A percentile compares a stretch with the other conserved stretches of the same genome.
These are phyloP conservation scores for Baorangia bicolor DNA, from an alignment of 768 basidiomycete species.

Conservation along the genomic window DNA sequence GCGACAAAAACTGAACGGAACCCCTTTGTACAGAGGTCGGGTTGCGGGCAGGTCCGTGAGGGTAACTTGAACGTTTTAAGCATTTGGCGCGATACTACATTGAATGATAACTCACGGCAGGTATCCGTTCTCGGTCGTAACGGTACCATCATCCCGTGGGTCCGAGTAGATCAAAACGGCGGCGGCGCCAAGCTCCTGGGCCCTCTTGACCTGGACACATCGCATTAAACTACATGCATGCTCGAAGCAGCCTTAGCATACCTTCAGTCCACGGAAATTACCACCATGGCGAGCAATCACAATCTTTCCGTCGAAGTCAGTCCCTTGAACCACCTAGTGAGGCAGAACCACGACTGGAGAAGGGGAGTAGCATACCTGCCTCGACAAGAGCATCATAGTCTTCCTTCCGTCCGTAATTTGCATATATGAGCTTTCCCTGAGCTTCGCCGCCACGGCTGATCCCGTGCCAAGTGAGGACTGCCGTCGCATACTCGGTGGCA, in stretches of 20 bases:
- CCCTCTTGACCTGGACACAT: constrained; percentile 65
- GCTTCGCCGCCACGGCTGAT: constrained; percentile 67
- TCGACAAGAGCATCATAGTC: constrained; percentile 63
- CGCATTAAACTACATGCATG: constrained; percentile 24
- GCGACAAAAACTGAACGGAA: constrained; percentile 69
- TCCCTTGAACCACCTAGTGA: constrained; percentile 39
- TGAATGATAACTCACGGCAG: constrained; percentile 41
- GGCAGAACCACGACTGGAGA: background rate
- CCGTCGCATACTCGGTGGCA: constrained; percentile 53
- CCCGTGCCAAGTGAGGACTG: constrained; percentile 69
- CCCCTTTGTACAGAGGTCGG: constrained; percentile 84
- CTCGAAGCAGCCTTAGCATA: constrained; percentile 26
- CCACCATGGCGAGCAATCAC: constrained; percentile 75
- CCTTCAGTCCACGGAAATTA: constrained; percentile 90
- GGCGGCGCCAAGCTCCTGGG: constrained; percentile 82
- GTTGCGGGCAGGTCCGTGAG: constrained; percentile 85
- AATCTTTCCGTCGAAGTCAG: constrained; percentile 73
- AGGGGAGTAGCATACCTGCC: constrained; percentile 37
- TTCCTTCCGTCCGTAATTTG: constrained; percentile 53
- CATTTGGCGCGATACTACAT: background rate
- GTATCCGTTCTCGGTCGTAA: constrained; percentile 77
- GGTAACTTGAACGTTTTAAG: constrained; percentile 33
- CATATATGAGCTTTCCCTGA: constrained; percentile 55
- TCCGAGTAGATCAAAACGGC: constrained; percentile 86
- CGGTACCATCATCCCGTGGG: constrained; percentile 82